phyloP scores from a whole-genome alignment of 176 grass and related monocot species.

The Melocanna baccifera region DNA sequence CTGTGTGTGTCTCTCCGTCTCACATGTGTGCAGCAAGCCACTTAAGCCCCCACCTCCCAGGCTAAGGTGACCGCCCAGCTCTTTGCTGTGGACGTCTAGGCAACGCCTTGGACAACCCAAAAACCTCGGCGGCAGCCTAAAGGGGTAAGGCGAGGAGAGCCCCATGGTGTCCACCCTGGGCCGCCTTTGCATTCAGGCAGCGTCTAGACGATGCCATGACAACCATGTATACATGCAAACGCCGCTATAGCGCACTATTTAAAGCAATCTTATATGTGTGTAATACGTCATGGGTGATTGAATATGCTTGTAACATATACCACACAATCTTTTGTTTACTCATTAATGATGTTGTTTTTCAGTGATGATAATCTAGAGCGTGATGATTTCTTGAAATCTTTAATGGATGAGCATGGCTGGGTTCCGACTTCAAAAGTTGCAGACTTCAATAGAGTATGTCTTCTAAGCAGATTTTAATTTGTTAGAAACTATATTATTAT shows the following conservation, averaged over 20 bases:
- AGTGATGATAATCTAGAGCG: constrained; percentile 64
- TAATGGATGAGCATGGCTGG: constrained; percentile 78
- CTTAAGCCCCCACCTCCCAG: no score
- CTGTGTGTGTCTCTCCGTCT: no score
- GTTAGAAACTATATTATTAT: constrained; percentile 10
- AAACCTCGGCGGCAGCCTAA: no score
- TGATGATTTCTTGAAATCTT: constrained; percentile 67
- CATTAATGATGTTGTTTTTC: constrained; percentile 27
- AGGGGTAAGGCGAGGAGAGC: no score
- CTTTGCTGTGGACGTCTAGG: no score
- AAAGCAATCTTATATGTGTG: neutral
- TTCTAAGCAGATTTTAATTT: constrained; percentile 22
- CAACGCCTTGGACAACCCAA: no score
- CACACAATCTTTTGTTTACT: constrained; percentile 7
- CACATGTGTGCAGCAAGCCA: no score
- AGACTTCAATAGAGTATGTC: constrained; percentile 75
- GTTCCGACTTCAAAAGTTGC: constrained; percentile 64
- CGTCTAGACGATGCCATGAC: no score
- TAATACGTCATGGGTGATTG: neutral
- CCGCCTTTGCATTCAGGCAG: no score
- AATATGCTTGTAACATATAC: neutral
- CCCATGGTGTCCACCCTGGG: no score
- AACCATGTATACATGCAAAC: neutral
- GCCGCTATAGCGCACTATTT: neutral
- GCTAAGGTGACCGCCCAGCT: no score